These are phyloP conservation scores for Blastobotrys apis DNA, from an alignment of 1,139 yeast species.

Conservation along the genomic window DNA sequence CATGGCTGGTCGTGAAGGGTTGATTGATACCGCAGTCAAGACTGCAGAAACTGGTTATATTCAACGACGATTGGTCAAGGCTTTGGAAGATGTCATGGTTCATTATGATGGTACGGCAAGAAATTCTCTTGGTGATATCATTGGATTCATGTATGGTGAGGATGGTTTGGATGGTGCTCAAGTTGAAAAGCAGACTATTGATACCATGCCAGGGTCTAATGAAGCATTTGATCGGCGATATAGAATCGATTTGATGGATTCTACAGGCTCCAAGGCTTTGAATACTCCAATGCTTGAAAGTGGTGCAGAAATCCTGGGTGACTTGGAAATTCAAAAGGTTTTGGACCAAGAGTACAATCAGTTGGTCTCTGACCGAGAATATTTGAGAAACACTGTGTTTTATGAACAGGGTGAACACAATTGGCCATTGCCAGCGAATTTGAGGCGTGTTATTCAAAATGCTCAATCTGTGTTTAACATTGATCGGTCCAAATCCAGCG, in stretches of 20 bases:
- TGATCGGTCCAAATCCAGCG: slow-evolving; percentile 87
- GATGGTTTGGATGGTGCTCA: slow-evolving; percentile 99
- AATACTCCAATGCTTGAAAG: slow-evolving; percentile 76
- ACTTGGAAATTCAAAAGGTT: slow-evolving; percentile 70
- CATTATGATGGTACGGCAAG: slow-evolving; percentile 98
- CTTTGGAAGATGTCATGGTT: slow-evolving; percentile 97
- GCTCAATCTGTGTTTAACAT: slow-evolving; percentile 96
- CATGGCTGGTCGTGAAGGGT: slow-evolving; percentile 99
- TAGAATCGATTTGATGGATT: slow-evolving; percentile 80
- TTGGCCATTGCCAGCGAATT: slow-evolving; percentile 97
- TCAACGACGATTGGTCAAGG: slow-evolving; percentile 97
- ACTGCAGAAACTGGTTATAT: slow-evolving; percentile 99
- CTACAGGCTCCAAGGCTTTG: slow-evolving; percentile 44
- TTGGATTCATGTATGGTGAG: slow-evolving; percentile 97
- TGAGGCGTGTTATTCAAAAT: slow-evolving; percentile 93
- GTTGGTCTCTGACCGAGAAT: slow-evolving; percentile 68
- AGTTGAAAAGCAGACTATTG: slow-evolving; percentile 96
- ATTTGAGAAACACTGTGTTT: slow-evolving; percentile 75
- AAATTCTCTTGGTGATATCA: slow-evolving; percentile 92
- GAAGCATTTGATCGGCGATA: slow-evolving; percentile 77
- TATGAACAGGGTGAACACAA: slow-evolving; percentile 84
- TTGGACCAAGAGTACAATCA: slow-evolving; percentile 84
- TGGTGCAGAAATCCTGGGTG: slow-evolving; percentile 89
- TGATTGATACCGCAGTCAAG: slow-evolving; percentile 97
- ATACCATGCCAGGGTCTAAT: slow-evolving; percentile 92